Percentiles rank a stretch among this genome's conserved stretches.
Evolutionary conservation across 2,329 filamentous ascomycete genomes (phyloP).

Genomic region (Albifimbria verrucaria): DNA sequence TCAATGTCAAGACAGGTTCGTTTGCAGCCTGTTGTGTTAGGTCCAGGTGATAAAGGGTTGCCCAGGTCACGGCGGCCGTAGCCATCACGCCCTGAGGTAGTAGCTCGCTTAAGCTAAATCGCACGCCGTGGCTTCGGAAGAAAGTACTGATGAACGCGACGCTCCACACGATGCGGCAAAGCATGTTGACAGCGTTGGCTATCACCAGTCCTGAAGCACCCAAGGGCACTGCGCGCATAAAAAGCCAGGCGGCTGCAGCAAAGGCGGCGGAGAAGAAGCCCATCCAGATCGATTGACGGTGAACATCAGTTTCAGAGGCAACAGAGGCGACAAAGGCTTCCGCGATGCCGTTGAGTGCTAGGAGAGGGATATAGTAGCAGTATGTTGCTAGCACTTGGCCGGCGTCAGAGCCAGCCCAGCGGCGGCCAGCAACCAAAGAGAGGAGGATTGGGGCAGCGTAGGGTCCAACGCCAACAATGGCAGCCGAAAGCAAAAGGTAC

Average conservation of each 20-base stretch:
- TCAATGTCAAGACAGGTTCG: conserved; percentile 30
- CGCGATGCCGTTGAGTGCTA: conserved; percentile 86
- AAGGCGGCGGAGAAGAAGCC: conserved; percentile 74
- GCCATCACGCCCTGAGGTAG: conserved; percentile 24
- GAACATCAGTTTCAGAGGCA: conserved; percentile 70
- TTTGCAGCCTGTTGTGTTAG: conserved; percentile 18
- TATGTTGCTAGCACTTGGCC: conserved; percentile 73
- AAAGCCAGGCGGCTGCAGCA: conserved; percentile 68
- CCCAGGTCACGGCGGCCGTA: conserved; percentile 22
- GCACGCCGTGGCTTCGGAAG: conserved; percentile 45
- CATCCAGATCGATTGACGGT: conserved; percentile 82
- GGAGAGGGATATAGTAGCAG: conserved; percentile 88
- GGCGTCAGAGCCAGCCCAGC: conserved; percentile 73
- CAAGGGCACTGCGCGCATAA: conserved; percentile 64
- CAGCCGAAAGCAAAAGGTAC: conserved; percentile 71
- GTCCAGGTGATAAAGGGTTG: conserved; percentile 21
- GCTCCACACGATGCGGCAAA: conserved; percentile 80
- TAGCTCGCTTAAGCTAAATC: conserved; percentile 21
- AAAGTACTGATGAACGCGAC: conserved; percentile 65
- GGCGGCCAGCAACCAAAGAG: conserved; percentile 68
- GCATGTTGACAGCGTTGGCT: conserved; percentile 90
- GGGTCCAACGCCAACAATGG: conserved; percentile 70
- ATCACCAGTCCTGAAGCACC: conserved; percentile 80
- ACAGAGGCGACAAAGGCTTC: conserved; percentile 93
- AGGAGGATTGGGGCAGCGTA: conserved; percentile 71